Conservation (phyloP, 192 early-diverging fungal genomes). For the Geranomyces variabilis region DNA sequence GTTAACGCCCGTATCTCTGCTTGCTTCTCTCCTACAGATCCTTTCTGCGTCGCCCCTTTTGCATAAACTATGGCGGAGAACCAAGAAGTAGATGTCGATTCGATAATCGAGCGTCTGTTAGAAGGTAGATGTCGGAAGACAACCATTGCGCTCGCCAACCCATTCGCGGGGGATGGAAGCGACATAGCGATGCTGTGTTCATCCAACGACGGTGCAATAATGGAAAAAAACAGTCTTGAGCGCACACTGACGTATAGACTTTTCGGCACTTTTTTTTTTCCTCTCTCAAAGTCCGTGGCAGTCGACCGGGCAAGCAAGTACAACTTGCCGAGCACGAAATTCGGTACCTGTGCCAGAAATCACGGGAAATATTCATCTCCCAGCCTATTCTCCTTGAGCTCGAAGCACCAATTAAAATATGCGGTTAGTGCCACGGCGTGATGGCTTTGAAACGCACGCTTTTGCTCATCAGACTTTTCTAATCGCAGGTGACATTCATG, state of each 20-base stretch:
- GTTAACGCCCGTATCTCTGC: too few species aligned
- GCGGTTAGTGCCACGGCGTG: slow-evolving; percentile 30
- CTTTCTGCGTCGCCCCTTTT: too few species aligned
- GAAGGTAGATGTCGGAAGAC: slow-evolving; percentile 71
- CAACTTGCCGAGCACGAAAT: slow-evolving; percentile 95
- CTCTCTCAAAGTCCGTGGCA: slow-evolving; percentile 78
- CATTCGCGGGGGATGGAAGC: background rate
- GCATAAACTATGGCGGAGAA: slow-evolving; percentile 35
- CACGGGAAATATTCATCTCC: slow-evolving; percentile 92
- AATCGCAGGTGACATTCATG: slow-evolving; percentile 88
- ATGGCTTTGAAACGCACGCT: background rate
- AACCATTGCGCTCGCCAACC: background rate
- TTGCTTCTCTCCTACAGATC: too few species aligned
- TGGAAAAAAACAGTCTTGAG: too few species aligned
- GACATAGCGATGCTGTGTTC: background rate
- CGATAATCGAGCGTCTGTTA: slow-evolving; percentile 85
- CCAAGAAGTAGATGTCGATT: slow-evolving; percentile 79
- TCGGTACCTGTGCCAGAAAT: slow-evolving; percentile 89
- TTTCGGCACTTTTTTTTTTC: too few species aligned
- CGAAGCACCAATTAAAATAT: slow-evolving; percentile 52
- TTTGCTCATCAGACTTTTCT: background rate
- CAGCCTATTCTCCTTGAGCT: slow-evolving; percentile 72
- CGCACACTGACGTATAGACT: too few species aligned
- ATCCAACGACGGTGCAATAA: too few species aligned
- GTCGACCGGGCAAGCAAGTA: slow-evolving; percentile 94